Evolutionary conservation across 768 basidiomycete genomes (phyloP).

Genomic region (Brasilioporus rufonigricans): DNA sequence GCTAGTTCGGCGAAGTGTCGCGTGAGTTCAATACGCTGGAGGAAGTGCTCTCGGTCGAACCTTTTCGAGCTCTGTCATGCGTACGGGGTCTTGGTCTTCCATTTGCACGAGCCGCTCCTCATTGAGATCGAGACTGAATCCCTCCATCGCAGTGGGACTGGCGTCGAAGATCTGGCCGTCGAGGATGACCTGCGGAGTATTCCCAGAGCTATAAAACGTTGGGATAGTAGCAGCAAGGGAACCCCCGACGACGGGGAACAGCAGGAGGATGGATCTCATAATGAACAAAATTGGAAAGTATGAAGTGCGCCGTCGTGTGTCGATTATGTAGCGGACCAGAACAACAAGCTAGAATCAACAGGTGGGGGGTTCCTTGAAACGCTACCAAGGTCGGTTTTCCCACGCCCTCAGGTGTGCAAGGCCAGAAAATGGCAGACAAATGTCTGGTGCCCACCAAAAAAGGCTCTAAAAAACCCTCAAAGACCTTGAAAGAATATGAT

Average conservation of each 20-base stretch:
- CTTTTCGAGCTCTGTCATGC: conserved; percentile 92
- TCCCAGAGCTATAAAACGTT: neutral
- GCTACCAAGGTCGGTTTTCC: too few relatives aligned
- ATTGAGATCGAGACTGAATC: conserved; percentile 70
- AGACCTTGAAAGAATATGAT: too few relatives aligned
- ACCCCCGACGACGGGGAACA: conserved; percentile 18
- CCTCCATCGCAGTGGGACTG: conserved; percentile 27
- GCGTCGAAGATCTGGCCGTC: conserved; percentile 28
- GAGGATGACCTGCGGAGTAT: conserved; percentile 22
- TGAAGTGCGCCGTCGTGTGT: too few relatives aligned
- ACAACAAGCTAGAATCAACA: too few relatives aligned
- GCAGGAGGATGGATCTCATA: conserved; percentile 15
- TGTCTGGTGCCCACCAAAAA: too few relatives aligned
- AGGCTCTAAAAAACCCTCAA: too few relatives aligned
- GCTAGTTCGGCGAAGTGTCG: conserved; percentile 39
- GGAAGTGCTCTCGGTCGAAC: conserved; percentile 37
- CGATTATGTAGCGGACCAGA: too few relatives aligned
- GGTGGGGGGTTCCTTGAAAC: too few relatives aligned
- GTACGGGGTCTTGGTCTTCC: conserved; percentile 64
- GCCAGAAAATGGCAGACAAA: too few relatives aligned
- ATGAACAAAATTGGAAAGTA: too few relatives aligned
- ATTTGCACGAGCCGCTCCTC: conserved; percentile 75
- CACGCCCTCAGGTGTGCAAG: too few relatives aligned
- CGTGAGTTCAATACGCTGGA: neutral
- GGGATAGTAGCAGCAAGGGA: conserved; percentile 22